Conservation (phyloP, 2,329 filamentous ascomycete genomes). For the Pezicula rhizophila region DNA sequence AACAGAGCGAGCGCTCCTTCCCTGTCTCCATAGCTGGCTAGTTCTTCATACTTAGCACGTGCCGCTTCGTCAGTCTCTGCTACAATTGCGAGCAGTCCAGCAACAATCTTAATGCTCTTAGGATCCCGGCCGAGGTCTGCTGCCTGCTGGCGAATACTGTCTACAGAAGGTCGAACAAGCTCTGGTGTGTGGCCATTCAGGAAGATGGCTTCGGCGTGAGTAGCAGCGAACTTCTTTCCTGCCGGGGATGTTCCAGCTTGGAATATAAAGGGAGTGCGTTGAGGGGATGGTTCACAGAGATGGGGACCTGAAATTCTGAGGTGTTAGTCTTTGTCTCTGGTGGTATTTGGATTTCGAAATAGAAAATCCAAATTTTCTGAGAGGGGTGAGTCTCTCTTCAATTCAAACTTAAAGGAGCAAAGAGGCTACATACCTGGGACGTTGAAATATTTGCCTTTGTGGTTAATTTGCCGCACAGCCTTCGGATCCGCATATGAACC, state of each 20-base stretch:
- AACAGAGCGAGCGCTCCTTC: conserved; percentile 67
- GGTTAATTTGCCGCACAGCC: conserved; percentile 59
- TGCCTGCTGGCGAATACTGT: conserved; percentile 55
- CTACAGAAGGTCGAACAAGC: conserved; percentile 55
- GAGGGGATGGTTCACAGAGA: conserved; percentile 58
- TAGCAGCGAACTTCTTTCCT: conserved; percentile 60
- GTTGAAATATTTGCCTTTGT: conserved; percentile 56
- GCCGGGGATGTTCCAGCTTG: conserved; percentile 63
- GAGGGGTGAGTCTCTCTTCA: too few species aligned
- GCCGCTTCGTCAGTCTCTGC: conserved; percentile 63
- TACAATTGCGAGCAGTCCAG: conserved; percentile 59
- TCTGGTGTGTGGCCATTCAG: conserved; percentile 58
- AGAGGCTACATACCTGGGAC: conserved; percentile 35
- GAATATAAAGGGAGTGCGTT: conserved; percentile 60
- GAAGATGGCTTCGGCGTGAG: conserved; percentile 68
- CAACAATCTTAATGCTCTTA: conserved; percentile 59
- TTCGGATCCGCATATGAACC: conserved; percentile 54
- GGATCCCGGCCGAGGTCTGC: conserved; percentile 48
- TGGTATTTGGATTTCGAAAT: too few species aligned
- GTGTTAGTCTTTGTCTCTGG: too few species aligned
- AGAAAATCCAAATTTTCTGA: too few species aligned
- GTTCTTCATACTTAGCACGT: conserved; percentile 55
- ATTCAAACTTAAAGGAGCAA: too few species aligned
- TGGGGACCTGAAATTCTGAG: conserved; percentile 43
- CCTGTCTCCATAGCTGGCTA: conserved; percentile 52